Conservation (phyloP, 208 protist species). For the Wallacemonas sp. region DNA sequence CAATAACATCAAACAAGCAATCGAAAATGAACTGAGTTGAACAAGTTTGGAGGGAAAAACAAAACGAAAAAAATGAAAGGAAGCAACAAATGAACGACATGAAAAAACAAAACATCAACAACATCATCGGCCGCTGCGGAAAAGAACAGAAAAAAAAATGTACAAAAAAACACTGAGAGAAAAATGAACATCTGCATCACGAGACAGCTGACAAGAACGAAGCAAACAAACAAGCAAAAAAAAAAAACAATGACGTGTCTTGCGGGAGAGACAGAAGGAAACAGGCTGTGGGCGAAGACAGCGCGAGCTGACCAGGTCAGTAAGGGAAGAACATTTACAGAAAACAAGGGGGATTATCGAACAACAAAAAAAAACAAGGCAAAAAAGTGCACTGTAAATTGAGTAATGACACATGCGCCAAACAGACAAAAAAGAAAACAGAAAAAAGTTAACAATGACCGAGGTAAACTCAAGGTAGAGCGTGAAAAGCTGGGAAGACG, state of each 20-base stretch:
- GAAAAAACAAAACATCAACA: no score
- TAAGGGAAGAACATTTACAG: constrained; percentile 1
- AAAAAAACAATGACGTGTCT: no score
- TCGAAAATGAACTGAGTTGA: constrained; percentile 12
- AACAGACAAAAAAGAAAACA: constrained; percentile 13
- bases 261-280: constrained; percentile 8
- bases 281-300: no score
- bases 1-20: constrained; percentile 11
- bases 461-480: no score
- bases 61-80: constrained; percentile 3
- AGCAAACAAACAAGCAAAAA: no score
- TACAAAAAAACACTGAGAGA: no score
- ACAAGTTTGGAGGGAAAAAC: background rate
- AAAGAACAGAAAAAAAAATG: no score
- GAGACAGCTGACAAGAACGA: no score
- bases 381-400: constrained; percentile 3
- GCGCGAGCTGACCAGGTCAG: background rate
- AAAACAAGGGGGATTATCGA: background rate
- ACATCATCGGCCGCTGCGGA: no score
- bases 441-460: background rate
- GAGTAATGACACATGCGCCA: background rate
- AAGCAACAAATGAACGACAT: no score
- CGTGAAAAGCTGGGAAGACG: no score
- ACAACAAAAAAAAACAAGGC: constrained; percentile 2
- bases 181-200: no score